These are phyloP conservation scores for Lantana camara DNA, from an alignment of 257 asterid species.

Conservation along the genomic window DNA sequence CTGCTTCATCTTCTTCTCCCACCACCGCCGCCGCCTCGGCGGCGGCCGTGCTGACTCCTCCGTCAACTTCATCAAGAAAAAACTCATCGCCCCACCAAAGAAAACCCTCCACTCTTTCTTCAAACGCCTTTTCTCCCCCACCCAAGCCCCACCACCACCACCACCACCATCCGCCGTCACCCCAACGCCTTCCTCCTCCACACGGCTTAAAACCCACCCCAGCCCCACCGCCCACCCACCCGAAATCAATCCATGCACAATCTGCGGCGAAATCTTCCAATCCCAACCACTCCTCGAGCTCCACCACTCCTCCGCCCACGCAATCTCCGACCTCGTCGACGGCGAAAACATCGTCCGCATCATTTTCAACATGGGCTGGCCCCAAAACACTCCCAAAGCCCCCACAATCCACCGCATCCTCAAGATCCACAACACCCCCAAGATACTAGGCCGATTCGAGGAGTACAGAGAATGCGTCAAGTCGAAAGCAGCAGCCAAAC, in stretches of 20 bases:
- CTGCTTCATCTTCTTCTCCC: constrained; percentile 48
- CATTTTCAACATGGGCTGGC: constrained; percentile 77
- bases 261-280: constrained; percentile 65
- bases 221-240: background rate
- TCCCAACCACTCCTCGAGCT: constrained; percentile 44
- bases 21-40: constrained; percentile 27
- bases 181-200: constrained; percentile 63
- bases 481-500: constrained; percentile 43
- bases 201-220: constrained; percentile 25
- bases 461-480: constrained; percentile 62
- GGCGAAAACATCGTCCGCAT: constrained; percentile 66
- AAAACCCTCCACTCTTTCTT: constrained; percentile 46
- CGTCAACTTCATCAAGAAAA: constrained; percentile 16
- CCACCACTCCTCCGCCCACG: constrained; percentile 57
- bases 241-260: constrained; percentile 56
- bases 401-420: constrained; percentile 54
- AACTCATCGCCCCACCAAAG: constrained; percentile 19
- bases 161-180: constrained; percentile 23
- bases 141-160: constrained; percentile 19
- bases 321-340: constrained; percentile 53
- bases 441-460: constrained; percentile 50
- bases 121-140: constrained; percentile 45
- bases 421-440: constrained; percentile 60
- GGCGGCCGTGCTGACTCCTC: background rate
- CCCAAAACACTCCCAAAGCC: constrained; percentile 22